phyloP scores from a whole-genome alignment of 2,329 filamentous ascomycete genomes.

The Thelonectria discophora region DNA sequence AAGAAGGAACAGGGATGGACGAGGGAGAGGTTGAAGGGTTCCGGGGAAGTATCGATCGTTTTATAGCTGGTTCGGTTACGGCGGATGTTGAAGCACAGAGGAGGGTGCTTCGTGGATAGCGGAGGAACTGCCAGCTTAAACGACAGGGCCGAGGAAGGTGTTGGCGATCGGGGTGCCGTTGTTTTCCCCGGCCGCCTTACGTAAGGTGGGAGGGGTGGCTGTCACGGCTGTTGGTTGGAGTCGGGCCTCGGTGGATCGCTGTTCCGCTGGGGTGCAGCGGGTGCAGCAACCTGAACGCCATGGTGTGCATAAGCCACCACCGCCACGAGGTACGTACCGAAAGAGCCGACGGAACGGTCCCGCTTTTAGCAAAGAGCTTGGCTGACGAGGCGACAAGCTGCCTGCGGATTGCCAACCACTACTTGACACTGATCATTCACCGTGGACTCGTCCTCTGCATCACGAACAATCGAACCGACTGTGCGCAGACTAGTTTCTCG shows the following conservation, averaged over 20 bases:
- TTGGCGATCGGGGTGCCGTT: constrained; percentile 33
- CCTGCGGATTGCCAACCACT: constrained; percentile 28
- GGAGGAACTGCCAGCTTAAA: constrained; percentile 23
- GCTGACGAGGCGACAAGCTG: constrained; percentile 44
- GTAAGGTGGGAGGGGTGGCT: constrained; percentile 34
- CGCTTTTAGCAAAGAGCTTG: constrained; percentile 37
- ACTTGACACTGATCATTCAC: constrained; percentile 13
- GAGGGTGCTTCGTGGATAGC: not conserved
- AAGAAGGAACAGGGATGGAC: not conserved
- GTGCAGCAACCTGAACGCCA: constrained; percentile 22
- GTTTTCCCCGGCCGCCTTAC: constrained; percentile 37
- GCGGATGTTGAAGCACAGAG: not conserved
- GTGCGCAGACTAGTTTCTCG: not conserved
- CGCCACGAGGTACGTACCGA: constrained; percentile 33
- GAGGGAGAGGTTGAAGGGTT: not conserved
- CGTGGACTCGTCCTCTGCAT: constrained; percentile 10
- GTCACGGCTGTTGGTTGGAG: constrained; percentile 1
- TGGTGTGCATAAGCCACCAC: constrained; percentile 27
- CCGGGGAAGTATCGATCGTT: not conserved
- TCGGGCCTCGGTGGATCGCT: constrained; percentile 43
- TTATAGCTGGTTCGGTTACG: not conserved
- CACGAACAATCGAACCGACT: not conserved
- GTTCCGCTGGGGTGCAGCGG: constrained; percentile 43
- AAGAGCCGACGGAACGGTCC: constrained; percentile 7
- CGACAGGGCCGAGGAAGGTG: constrained; percentile 31